Evolutionary conservation across 2,329 filamentous ascomycete genomes (phyloP).

Genomic region (Claviceps capensis): DNA sequence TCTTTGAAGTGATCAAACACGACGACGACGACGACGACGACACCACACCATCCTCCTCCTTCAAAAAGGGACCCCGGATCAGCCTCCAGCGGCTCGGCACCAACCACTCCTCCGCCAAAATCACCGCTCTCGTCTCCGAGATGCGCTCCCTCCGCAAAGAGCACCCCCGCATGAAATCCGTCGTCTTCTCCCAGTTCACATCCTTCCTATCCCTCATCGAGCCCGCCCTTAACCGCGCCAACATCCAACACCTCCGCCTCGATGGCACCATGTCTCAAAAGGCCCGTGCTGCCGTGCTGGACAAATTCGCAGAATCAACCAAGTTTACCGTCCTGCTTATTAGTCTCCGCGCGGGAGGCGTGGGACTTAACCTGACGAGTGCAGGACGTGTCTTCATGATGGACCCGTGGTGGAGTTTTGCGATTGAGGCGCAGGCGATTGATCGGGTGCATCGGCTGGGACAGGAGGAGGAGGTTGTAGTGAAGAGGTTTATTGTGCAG

Average conservation of each 20-base stretch:
- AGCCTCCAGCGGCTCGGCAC: constrained; percentile 46
- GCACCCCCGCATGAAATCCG: constrained; percentile 64
- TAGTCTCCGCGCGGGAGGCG: constrained; percentile 77
- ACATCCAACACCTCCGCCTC: constrained; percentile 71
- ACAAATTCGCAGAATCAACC: constrained; percentile 47
- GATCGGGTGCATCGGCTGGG: constrained; percentile 97
- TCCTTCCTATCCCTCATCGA: constrained; percentile 89
- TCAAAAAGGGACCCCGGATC: constrained; percentile 32
- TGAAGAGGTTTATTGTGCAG: constrained; percentile 78
- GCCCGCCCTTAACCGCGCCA: constrained; percentile 57
- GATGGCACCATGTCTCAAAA: constrained; percentile 88
- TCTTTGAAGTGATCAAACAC: constrained; percentile 85
- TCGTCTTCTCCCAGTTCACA: constrained; percentile 95
- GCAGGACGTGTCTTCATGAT: constrained; percentile 94
- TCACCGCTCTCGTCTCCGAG: constrained; percentile 63
- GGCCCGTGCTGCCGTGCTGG: constrained; percentile 62
- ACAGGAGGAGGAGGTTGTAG: constrained; percentile 72
- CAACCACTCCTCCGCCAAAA: constrained; percentile 72
- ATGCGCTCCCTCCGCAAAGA: constrained; percentile 55
- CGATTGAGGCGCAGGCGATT: constrained; percentile 91
- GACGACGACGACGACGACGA: constrained; percentile 49
- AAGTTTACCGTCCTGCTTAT: constrained; percentile 67
- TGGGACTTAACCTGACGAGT: constrained; percentile 82
- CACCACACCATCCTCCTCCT: constrained; percentile 11
- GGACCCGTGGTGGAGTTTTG: constrained; percentile 99